Evolutionary conservation across 225 moss, liverwort and hornwort genomes (phyloP).

Genomic region (Pleurozium schreberi): DNA sequence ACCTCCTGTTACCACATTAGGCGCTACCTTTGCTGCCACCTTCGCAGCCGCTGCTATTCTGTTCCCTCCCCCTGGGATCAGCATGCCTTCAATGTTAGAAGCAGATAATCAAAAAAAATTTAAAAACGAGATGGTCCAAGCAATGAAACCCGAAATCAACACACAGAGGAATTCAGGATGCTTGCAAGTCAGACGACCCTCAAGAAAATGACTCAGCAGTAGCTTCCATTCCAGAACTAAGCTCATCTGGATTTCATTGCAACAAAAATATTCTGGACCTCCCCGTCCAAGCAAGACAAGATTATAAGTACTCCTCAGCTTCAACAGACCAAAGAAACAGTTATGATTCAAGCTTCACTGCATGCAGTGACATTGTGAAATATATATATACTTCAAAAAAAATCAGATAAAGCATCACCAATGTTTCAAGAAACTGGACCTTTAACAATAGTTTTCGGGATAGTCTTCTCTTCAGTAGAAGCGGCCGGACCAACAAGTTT

Average conservation of each 20-base stretch:
- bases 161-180: not conserved
- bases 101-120: not conserved
- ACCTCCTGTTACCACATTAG: slow-evolving; percentile 80
- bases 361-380: not conserved
- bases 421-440: slow-evolving; percentile 15
- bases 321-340: not conserved
- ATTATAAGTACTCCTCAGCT: not conserved
- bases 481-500: slow-evolving; percentile 38
- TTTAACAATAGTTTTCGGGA: slow-evolving; percentile 34
- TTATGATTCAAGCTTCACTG: not conserved
- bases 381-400: not conserved
- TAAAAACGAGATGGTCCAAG: not conserved
- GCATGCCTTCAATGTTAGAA: not conserved
- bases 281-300: not conserved
- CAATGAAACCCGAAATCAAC: not conserved
- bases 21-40: slow-evolving; percentile 84
- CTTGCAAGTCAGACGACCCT: not conserved
- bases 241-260: not conserved
- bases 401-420: not conserved
- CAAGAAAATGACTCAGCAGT: not conserved
- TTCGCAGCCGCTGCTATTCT: slow-evolving; percentile 76
- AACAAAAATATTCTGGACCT: not conserved
- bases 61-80: slow-evolving; percentile 41
- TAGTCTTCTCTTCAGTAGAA: slow-evolving; percentile 23
- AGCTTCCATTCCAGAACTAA: not conserved